phyloP scores from a whole-genome alignment of 176 grass and related monocot species.

The Carex littledalei region DNA sequence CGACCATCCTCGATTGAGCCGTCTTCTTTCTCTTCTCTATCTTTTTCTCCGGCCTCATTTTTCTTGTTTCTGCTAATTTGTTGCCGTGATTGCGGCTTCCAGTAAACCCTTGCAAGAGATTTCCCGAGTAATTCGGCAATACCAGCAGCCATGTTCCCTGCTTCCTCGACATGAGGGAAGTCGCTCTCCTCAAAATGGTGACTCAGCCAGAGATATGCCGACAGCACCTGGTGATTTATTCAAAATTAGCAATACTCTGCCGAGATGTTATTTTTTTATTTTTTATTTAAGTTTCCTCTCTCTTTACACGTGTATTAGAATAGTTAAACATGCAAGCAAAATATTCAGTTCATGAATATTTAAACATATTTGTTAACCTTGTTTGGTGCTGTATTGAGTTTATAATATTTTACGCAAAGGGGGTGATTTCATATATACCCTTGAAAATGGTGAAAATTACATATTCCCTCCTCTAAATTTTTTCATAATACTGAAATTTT shows the following conservation, averaged over 20 bases:
- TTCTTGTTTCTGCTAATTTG: constrained; percentile 37
- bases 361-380: neutral
- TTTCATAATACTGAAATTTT: too few species aligned
- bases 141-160: constrained; percentile 65
- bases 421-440: too few species aligned
- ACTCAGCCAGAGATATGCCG: constrained; percentile 85
- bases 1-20: constrained; percentile 23
- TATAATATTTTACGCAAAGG: neutral
- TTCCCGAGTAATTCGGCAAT: constrained; percentile 83
- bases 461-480: too few species aligned
- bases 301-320: neutral
- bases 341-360: neutral
- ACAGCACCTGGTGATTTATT: constrained; percentile 85
- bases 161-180: constrained; percentile 77
- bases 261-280: neutral
- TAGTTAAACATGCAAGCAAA: neutral
- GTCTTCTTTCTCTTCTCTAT: constrained; percentile 25
- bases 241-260: constrained; percentile 63
- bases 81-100: constrained; percentile 83
- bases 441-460: too few species aligned
- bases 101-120: constrained; percentile 64
- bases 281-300: neutral
- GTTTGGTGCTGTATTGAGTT: neutral
- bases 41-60: neutral
- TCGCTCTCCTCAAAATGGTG: constrained; percentile 79